These are phyloP conservation scores for Cetradonia linearis DNA, from an alignment of 495 filamentous ascomycete genomes.

Conservation along the genomic window DNA sequence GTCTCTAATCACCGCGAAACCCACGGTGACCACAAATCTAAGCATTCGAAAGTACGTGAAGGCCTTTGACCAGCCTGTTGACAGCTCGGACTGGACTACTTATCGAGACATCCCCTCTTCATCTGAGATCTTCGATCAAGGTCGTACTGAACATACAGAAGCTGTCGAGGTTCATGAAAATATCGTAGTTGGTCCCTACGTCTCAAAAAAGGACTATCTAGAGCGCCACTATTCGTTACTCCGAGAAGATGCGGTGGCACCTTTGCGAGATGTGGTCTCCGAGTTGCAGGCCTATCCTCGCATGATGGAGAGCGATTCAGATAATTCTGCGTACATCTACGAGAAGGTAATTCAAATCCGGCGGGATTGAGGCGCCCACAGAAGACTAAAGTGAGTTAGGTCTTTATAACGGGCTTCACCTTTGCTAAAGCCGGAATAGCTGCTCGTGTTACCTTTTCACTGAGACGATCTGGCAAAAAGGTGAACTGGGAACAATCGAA, in stretches of 20 bases:
- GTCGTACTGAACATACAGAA: constrained; percentile 21
- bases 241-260: constrained; percentile 52
- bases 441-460: constrained; percentile 60
- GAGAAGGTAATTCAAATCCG: constrained; percentile 47
- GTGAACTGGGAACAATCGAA: constrained; percentile 71
- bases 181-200: constrained; percentile 36
- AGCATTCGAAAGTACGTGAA: constrained; percentile 34
- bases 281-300: constrained; percentile 35
- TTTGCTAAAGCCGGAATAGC: constrained; percentile 55
- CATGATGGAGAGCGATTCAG: constrained; percentile 38
- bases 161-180: constrained; percentile 32
- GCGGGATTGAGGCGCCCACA: constrained; percentile 4
- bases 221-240: constrained; percentile 54
- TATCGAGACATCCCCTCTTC: constrained; percentile 39
- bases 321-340: constrained; percentile 53
- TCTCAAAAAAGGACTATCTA: constrained; percentile 45
- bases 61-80: constrained; percentile 1
- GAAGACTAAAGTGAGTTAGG: constrained; percentile 37
- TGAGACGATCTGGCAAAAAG: constrained; percentile 51
- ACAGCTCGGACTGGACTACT: constrained; percentile 28
- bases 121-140: constrained; percentile 32
- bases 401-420: constrained; percentile 52
- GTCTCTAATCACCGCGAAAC: neutral
- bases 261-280: constrained; percentile 49
- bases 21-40: constrained; percentile 6